These are phyloP conservation scores for Senecio squalidus DNA, from an alignment of 140 eudicot species.

Conservation along the genomic window DNA sequence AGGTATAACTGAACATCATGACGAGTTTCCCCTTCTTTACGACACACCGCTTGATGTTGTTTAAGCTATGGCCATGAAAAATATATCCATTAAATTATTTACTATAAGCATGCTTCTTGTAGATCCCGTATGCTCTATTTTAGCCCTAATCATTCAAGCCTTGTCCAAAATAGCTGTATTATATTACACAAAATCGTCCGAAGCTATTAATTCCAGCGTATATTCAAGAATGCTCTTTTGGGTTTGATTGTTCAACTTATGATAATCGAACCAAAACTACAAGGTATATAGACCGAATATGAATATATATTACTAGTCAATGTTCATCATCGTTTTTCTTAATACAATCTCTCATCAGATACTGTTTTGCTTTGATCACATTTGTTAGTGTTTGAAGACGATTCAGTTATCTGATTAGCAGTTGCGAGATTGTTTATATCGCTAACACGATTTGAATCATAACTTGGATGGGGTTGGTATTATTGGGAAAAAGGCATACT, in stretches of 20 bases:
- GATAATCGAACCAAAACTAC: neutral
- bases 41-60: conserved; percentile 30
- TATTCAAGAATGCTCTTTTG: conserved; percentile 2
- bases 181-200: neutral
- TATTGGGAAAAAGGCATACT: conserved; percentile 4
- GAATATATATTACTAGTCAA: neutral
- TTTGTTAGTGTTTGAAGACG: neutral
- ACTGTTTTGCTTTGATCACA: neutral
- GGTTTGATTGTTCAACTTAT: neutral
- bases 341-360: neutral
- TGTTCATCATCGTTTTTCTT: neutral
- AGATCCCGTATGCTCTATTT: conserved; percentile 24
- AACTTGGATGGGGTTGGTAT: neutral
- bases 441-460: neutral
- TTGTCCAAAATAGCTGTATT: conserved; percentile 31
- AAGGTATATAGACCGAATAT: neutral
- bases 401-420: neutral
- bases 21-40: conserved; percentile 78
- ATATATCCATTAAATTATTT: conserved; percentile 1
- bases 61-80: conserved; percentile 6
- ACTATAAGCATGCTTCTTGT: conserved; percentile 19
- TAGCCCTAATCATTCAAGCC: conserved; percentile 11
- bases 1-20: conserved; percentile 65
- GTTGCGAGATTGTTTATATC: neutral
- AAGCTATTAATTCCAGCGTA: neutral